Evolutionary conservation across 106 monocot species (phyloP), one percentile per base, ranked within the genome.

Genomic region (Chionographis japonica): DNA sequence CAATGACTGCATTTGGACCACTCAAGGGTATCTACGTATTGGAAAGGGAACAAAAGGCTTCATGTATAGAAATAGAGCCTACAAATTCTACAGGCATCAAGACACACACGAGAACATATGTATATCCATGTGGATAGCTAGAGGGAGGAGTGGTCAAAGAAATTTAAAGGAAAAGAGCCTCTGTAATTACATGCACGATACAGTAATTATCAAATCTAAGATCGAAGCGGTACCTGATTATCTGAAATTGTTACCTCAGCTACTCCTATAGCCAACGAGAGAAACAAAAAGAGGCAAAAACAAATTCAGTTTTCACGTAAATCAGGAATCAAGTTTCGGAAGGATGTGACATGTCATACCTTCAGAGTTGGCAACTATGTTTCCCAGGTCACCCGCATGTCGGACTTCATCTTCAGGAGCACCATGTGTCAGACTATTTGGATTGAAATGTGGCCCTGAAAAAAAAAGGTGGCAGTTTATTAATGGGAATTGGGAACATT

Each of bases 351-450:
- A 54, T 55, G 62, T 60, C 4, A 63, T 81, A 87, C 91, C 91
- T 27, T 85, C 77, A 68, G 79, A 37, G 58, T 88, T 92, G 27
- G 91, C 91, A 74, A 82, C 54, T 64, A 92, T 82, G 79, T 92
- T 92, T 88, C 91, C 91, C 74, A 92, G 85, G 79, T 92, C 91
- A 72, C 91, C 91, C 60, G 91, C 91, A 92, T 92, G 91, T 4
- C 91, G 91, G 50, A 92, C 58, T 67, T 85, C 76, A 66, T 88
- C 91, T 65, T 87, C 70, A 50, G 91, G 91, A 67, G 88, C 84
- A 59, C 91, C 91, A 72, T 92, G 91, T n/a, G 84, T 85, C 79
- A 75, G 3, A 4, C 62, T 72, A 38, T 85, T 79, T 43, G 91
- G 91, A 52, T 92, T 92, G 63, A 92, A 92, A 76, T 92, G 91